phyloP scores from a whole-genome alignment of 441 rosid genomes.

The Kokia cookei region DNA sequence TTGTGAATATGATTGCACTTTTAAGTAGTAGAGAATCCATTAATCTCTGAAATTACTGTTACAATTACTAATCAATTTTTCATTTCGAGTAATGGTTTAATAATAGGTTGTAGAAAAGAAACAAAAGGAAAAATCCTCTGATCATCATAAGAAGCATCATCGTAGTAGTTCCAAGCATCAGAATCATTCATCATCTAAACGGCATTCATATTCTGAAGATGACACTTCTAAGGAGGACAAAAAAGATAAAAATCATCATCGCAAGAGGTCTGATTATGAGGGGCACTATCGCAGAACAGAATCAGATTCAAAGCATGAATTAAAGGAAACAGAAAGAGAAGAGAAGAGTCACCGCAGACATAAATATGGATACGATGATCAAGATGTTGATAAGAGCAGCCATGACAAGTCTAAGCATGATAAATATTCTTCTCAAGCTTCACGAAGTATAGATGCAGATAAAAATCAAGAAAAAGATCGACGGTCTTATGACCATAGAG shows the following conservation, averaged over 20 bases:
- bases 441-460: constrained; percentile 9
- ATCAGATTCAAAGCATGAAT: constrained; percentile 34
- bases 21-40: not conserved
- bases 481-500: constrained; percentile 15
- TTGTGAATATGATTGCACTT: not conserved
- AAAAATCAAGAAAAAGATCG: constrained; percentile 21
- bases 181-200: constrained; percentile 35
- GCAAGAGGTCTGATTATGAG: constrained; percentile 21
- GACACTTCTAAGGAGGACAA: constrained; percentile 23
- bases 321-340: constrained; percentile 22
- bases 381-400: constrained; percentile 26
- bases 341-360: constrained; percentile 22
- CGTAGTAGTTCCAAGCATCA: constrained; percentile 34
- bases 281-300: constrained; percentile 25
- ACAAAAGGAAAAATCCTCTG: constrained; percentile 32
- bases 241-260: constrained; percentile 16
- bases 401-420: constrained; percentile 30
- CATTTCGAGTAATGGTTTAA: not conserved
- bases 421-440: constrained; percentile 23
- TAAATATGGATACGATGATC: constrained; percentile 28
- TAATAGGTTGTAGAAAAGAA: constrained; percentile 47
- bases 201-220: constrained; percentile 36
- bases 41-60: not conserved
- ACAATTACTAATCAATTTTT: not conserved
- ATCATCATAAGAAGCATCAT: constrained; percentile 34